These are phyloP conservation scores for Excoecaria cochinchinensis DNA, from an alignment of 345 rosid genomes.

Conservation along the genomic window DNA sequence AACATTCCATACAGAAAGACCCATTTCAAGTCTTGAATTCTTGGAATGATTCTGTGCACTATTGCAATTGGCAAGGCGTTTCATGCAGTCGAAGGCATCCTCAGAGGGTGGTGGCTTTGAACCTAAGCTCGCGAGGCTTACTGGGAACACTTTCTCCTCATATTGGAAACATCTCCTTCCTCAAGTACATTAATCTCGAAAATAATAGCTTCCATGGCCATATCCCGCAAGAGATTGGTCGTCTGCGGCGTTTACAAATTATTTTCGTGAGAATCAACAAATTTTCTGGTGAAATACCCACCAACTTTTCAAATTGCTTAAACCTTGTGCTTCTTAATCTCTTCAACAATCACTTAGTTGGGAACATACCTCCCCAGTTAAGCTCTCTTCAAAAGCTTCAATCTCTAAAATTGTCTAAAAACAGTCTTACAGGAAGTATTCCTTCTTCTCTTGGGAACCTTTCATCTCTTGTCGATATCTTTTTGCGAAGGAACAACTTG, in stretches of 20 bases:
- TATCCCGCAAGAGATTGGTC: conserved; percentile 31
- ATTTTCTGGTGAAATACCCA: conserved; percentile 30
- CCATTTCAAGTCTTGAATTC: no score
- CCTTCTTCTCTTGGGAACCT: neutral
- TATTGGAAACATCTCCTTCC: no score
- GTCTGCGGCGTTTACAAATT: conserved; percentile 20
- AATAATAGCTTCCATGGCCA: conserved; percentile 26
- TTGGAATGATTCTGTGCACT: no score
- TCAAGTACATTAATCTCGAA: no score
- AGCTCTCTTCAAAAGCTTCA: conserved; percentile 26
- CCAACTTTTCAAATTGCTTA: conserved; percentile 24
- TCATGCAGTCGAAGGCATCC: no score
- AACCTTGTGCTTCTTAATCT: conserved; percentile 21
- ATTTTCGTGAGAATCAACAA: conserved; percentile 17
- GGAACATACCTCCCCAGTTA: conserved; percentile 26
- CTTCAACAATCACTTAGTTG: conserved; percentile 24
- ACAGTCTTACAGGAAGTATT: neutral
- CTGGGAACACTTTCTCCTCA: no score
- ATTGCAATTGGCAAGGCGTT: no score
- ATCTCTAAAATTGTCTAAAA: neutral
- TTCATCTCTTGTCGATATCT: neutral
- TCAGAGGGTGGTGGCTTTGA: no score
- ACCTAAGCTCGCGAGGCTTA: no score
- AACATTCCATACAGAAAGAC: no score
- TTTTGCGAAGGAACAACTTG: neutral